A percentile compares a stretch with the other conserved stretches of the same genome.
These are phyloP conservation scores for Pugionium cornutum DNA, from an alignment of 345 rosid species.

Conservation along the genomic window DNA sequence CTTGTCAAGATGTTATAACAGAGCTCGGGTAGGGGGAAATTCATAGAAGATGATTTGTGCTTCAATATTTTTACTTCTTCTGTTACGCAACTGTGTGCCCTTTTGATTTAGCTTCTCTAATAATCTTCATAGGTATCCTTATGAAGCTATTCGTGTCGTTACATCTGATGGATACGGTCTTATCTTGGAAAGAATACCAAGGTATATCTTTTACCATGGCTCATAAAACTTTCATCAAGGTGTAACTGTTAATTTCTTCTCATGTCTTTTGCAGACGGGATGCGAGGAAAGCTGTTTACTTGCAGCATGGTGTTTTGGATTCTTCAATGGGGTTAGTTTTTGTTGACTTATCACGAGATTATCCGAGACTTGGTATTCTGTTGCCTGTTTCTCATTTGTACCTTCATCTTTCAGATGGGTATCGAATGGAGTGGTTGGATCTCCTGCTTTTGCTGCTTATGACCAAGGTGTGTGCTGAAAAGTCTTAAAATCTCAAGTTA, in stretches of 20 bases:
- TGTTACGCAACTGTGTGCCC: background rate
- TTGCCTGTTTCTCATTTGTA: constrained; percentile 11
- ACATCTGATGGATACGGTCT: constrained; percentile 94
- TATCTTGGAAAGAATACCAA: constrained; percentile 91
- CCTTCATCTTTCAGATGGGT: constrained; percentile 65
- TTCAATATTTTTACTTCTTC: background rate
- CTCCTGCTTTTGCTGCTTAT: constrained; percentile 97
- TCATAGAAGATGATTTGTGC: constrained; percentile 2
- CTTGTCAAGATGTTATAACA: constrained; percentile 93
- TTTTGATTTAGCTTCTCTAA: constrained; percentile 10
- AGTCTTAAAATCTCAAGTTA: background rate
- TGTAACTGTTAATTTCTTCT: constrained; percentile 15
- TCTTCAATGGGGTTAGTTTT: constrained; percentile 89
- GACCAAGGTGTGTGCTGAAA: constrained; percentile 66
- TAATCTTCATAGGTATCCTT: constrained; percentile 64
- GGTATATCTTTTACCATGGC: constrained; percentile 44
- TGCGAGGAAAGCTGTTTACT: constrained; percentile 81
- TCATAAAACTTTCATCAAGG: background rate
- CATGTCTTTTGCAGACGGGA: constrained; percentile 59
- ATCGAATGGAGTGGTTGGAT: constrained; percentile 92
- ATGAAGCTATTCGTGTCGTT: constrained; percentile 84
- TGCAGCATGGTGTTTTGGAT: constrained; percentile 91
- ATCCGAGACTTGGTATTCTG: background rate
- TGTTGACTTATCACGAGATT: background rate
- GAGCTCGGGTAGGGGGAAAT: constrained; percentile 71